Evolutionary conservation across 2,329 filamentous ascomycete genomes (phyloP), one percentile per base, ranked within the genome.

Genomic region (Pseudomassariella vexata): DNA sequence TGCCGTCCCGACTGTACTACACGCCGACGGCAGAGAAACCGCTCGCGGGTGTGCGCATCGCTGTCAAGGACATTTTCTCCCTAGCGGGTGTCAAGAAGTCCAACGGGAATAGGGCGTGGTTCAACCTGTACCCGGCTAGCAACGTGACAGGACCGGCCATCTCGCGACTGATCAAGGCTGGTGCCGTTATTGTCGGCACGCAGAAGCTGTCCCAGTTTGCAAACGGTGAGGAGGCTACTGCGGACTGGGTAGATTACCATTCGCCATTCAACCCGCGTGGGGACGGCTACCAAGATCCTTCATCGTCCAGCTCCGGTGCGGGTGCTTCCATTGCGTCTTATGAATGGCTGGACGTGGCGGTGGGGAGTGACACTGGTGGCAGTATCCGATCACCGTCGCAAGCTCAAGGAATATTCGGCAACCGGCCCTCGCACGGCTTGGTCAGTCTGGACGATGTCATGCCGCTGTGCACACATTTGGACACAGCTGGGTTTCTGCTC

Each of bases 51-150:
- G 66, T 79, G 4, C 65, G 78, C 12, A 50, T 82, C 1, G 76
- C 67, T 1, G 63, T 82, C 34, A 83, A 82, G 49, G 79, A 82
- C 41, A 73, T 79, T 28, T 76, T 66, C 44, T 63, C 77, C 39
- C 52, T 81, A 23, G 63, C 66, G 15, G 78, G 77, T 3, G 49
- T 78, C 3, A 65, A 65, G 21, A 76, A 67, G 0, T 63, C 63
- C 5, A 66, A 68, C 34, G 76, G 76, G 1, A 79, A 73, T 42
- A 59, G 73, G 24, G 74, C 76, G 1, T 82, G 68, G 59, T 73
- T 71, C 34, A 56, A 68, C 39, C 55, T 79, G 3, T 76, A 77
- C 37, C 61, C 65, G 3, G 49, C 63, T 2, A 59, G 61, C 2
- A 67, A 62, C 5, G 48, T 45, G 3, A 79, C 71, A 1, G 70